Base-by-base conservation (phyloP, 2,329 filamentous ascomycete species). In the Neoascochyta sp. region DNA sequence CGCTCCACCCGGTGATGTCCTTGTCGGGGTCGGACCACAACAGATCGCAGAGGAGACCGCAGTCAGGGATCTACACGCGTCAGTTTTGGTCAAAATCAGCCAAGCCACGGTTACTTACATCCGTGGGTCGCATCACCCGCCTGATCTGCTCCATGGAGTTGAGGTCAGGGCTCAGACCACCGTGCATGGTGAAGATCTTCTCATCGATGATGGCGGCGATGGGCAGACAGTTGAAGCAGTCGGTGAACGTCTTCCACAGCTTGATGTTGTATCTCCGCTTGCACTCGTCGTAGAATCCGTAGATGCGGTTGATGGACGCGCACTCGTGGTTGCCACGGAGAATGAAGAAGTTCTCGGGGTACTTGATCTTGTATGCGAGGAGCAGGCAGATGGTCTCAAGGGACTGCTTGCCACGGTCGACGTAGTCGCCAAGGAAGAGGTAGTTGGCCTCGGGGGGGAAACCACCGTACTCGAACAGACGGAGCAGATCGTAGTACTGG, bases 141-240 rank as follows among this genome's bases (percentile, higher is more conserved):
- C 92, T 87, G 56, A 98, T 98, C 74, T 98, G 90, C 74, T 98
- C 92, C 92, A 98, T 98, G 18, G 89, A 95, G 76, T 96, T 95
- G 48, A 98, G 75, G 64, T 95, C 92, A 24, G 92, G 92, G 67
- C 88, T 95, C 58, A 98, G 72, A 60, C 92, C 92, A 62, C 92
- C 92, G 70, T 98, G 92, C 90, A 98, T 95, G 62, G 89, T 95
- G 74, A 98, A 96, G 63, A 98, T 98, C 83, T 96, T 98, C 75
- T 95, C 92, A 61, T 95, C 90, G 55, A 98, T 95, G 69, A 98
- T 98, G 50, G 92, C 90, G 36, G 90, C 92, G 65, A 98, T 96
- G 26, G 90, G 90, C 60, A 96, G 71, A 70, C 88, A 95, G 76
- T 98, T 98, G 80, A 98, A 98, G 76, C 89, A 95, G 66, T 98